phyloP scores from a whole-genome alignment of 495 filamentous ascomycete species.

The Cercophora newfieldiana region DNA sequence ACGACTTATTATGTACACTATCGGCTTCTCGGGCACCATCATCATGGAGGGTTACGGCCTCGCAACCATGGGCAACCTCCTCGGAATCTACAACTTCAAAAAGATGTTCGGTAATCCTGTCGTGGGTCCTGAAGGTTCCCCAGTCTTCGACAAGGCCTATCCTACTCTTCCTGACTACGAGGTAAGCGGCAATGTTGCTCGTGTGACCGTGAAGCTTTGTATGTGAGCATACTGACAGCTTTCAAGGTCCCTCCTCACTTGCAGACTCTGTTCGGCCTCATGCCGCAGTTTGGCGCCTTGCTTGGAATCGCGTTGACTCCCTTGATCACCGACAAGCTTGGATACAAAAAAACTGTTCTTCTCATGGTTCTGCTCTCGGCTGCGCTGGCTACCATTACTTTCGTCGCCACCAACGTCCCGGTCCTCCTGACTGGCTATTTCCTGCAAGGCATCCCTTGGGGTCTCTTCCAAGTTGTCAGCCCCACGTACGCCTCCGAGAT shows the following conservation, averaged over 20 bases:
- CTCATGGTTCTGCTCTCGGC: constrained; percentile 46
- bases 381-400: constrained; percentile 55
- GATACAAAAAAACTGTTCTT: constrained; percentile 58
- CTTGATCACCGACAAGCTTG: constrained; percentile 60
- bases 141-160: not conserved
- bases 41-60: constrained; percentile 40
- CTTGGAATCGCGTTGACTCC: constrained; percentile 65
- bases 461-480: constrained; percentile 56
- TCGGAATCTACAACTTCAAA: constrained; percentile 51
- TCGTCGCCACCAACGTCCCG: constrained; percentile 62
- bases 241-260: constrained; percentile 49
- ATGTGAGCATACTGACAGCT: constrained; percentile 8
- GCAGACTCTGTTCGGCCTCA: constrained; percentile 41
- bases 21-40: constrained; percentile 34
- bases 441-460: constrained; percentile 73
- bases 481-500: constrained; percentile 63
- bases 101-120: constrained; percentile 53
- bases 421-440: constrained; percentile 66
- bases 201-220: too few relatives aligned
- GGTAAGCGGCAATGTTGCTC: too few relatives aligned
- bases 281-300: constrained; percentile 45
- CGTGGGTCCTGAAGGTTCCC: too few relatives aligned
- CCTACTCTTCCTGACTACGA: too few relatives aligned
- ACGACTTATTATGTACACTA: constrained; percentile 29
- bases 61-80: constrained; percentile 46